These are phyloP conservation scores for Lolium perenne DNA, from an alignment of 176 grass and related monocot species.

Conservation along the genomic window DNA sequence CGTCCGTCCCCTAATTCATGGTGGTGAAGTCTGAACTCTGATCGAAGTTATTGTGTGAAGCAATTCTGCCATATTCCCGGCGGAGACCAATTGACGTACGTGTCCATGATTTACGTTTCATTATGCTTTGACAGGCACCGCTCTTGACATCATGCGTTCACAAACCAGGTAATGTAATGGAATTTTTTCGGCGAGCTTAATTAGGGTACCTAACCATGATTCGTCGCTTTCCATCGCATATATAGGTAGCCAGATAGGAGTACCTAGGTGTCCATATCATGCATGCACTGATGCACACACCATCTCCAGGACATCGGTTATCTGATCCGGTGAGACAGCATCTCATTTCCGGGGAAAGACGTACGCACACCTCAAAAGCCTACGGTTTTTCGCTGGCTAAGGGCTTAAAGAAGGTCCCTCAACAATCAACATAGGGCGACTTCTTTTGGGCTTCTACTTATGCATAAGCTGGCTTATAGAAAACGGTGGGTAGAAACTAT, in stretches of 20 bases:
- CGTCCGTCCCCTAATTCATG: conserved; percentile 32
- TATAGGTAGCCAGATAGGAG: not conserved
- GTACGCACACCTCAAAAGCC: conserved; percentile 17
- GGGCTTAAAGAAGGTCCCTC: not conserved
- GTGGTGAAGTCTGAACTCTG: not conserved
- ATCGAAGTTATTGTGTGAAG: conserved; percentile 8
- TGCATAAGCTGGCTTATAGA: no score
- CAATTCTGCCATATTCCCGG: not conserved
- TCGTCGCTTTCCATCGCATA: no score
- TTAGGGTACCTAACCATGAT: not conserved
- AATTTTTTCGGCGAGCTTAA: not conserved
- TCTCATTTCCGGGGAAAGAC: conserved; percentile 17
- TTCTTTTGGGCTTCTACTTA: no score
- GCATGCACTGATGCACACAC: not conserved
- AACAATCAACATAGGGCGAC: not conserved
- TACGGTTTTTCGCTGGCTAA: not conserved
- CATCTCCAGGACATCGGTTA: not conserved
- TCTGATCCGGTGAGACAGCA: conserved; percentile 41
- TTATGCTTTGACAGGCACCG: not conserved
- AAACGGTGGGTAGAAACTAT: no score
- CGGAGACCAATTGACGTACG: not conserved
- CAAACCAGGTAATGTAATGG: not conserved
- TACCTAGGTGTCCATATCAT: not conserved
- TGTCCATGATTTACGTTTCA: not conserved
- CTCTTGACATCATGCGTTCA: not conserved